These are phyloP conservation scores for Aspergillus floridensis DNA, from an alignment of 2,329 filamentous ascomycete genomes.

Conservation along the genomic window DNA sequence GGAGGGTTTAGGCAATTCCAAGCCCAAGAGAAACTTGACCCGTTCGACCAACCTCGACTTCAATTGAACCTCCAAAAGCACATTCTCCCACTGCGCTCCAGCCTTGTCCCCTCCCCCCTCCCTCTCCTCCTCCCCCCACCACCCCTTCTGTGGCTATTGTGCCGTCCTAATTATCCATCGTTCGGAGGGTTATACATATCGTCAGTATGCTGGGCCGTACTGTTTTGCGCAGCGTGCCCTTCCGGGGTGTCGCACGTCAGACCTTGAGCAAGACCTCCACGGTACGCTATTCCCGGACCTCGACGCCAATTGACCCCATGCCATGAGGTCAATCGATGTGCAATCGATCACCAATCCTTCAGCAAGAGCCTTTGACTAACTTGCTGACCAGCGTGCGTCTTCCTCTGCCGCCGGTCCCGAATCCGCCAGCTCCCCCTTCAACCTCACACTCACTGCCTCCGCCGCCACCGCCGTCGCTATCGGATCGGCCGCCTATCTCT, in stretches of 20 bases:
- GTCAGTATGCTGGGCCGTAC: slow-evolving; percentile 89
- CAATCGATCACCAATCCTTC: slow-evolving; percentile 24
- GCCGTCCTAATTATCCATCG: slow-evolving; percentile 31
- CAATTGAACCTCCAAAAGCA: slow-evolving; percentile 27
- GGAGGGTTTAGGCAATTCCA: slow-evolving; percentile 37
- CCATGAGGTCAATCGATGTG: slow-evolving; percentile 29
- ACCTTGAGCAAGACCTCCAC: slow-evolving; percentile 68
- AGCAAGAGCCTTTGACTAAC: slow-evolving; percentile 33
- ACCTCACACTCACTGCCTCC: slow-evolving; percentile 80
- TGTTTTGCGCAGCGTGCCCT: slow-evolving; percentile 83
- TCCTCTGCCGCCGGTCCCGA: slow-evolving; percentile 68
- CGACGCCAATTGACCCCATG: slow-evolving; percentile 29
- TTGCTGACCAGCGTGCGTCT: slow-evolving; percentile 59
- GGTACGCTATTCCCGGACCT: slow-evolving; percentile 60
- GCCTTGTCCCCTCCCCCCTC: slow-evolving; percentile 24
- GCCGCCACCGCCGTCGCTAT: slow-evolving; percentile 83
- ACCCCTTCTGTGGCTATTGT: slow-evolving; percentile 31
- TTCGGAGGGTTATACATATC: slow-evolving; percentile 38
- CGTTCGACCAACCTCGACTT: slow-evolving; percentile 38
- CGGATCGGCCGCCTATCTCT: slow-evolving; percentile 89
- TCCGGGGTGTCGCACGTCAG: slow-evolving; percentile 74
- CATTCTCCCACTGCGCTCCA: slow-evolving; percentile 31
- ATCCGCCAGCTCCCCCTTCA: slow-evolving; percentile 70
- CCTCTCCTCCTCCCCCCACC: slow-evolving; percentile 28
- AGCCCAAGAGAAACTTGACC: slow-evolving; percentile 36